phyloP scores from a whole-genome alignment of 441 rosid species.

The Aquilaria agallochum region DNA sequence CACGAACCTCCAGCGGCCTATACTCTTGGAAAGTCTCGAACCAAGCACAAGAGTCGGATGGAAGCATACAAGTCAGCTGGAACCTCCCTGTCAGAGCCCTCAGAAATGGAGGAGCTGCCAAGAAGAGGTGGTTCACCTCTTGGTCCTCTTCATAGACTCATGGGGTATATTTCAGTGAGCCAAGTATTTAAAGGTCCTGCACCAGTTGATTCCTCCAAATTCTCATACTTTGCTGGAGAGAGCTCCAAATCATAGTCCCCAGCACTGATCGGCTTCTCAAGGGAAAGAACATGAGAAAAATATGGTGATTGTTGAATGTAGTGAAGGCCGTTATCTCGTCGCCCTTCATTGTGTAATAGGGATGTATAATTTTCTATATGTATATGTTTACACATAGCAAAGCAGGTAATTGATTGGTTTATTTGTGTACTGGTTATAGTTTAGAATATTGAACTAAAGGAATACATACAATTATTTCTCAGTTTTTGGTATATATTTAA shows the following conservation, averaged over 20 bases:
- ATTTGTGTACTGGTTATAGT: too few species aligned
- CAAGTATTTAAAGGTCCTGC: slow-evolving; percentile 32
- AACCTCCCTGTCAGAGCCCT: slow-evolving; percentile 28
- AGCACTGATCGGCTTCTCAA: not conserved
- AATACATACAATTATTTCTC: too few species aligned
- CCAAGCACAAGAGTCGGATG: slow-evolving; percentile 25
- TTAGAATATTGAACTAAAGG: too few species aligned
- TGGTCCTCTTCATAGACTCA: slow-evolving; percentile 83
- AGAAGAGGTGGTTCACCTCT: slow-evolving; percentile 53
- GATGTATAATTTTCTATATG: not conserved
- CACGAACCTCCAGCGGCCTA: slow-evolving; percentile 14
- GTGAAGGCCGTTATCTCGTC: not conserved
- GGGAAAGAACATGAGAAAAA: not conserved
- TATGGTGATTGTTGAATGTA: not conserved
- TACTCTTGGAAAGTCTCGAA: slow-evolving; percentile 20
- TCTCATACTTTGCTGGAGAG: slow-evolving; percentile 6
- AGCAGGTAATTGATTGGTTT: too few species aligned
- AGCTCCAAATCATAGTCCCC: slow-evolving; percentile 4
- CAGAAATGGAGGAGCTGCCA: slow-evolving; percentile 42
- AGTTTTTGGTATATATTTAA: too few species aligned
- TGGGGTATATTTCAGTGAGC: slow-evolving; percentile 83
- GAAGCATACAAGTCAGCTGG: slow-evolving; percentile 26
- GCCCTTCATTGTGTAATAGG: not conserved
- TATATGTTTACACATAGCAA: too few species aligned
- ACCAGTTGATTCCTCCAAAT: slow-evolving; percentile 15